Conservation (phyloP, 495 filamentous ascomycete genomes). For the Parachaetomium inaequale region DNA sequence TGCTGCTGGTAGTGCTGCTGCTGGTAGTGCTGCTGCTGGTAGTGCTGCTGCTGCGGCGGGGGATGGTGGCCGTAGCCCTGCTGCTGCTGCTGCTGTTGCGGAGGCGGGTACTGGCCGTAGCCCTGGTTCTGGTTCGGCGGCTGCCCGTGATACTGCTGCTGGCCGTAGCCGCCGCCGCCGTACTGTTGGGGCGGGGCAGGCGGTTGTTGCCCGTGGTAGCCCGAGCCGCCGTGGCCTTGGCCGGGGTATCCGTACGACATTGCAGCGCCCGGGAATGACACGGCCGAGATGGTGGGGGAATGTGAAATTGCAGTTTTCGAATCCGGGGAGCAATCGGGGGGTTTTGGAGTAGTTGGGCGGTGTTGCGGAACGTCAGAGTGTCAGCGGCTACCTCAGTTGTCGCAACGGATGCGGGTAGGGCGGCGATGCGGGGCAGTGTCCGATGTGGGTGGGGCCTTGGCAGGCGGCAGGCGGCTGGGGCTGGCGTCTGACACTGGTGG, state of each 20-base stretch:
- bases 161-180: slow-evolving; percentile 20
- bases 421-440: background rate
- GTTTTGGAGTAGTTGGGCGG: background rate
- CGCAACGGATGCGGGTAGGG: background rate
- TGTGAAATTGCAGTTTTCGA: background rate
- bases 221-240: slow-evolving; percentile 29
- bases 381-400: no score
- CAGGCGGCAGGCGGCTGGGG: background rate
- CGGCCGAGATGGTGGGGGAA: no score
- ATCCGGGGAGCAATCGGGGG: background rate
- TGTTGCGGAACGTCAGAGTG: no score
- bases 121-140: slow-evolving; percentile 22
- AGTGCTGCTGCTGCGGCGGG: slow-evolving; percentile 28
- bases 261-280: background rate
- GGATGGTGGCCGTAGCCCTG: slow-evolving; percentile 21
- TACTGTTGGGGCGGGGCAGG: no score
- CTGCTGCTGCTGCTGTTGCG: slow-evolving; percentile 21
- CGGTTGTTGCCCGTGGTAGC: background rate
- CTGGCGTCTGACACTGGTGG: slow-evolving; percentile 6
- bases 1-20: slow-evolving; percentile 27
- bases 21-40: slow-evolving; percentile 21
- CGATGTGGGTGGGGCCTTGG: background rate
- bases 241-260: slow-evolving; percentile 37
- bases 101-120: slow-evolving; percentile 29
- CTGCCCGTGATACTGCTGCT: no score